Percentiles rank a stretch among this genome's conserved stretches.
phyloP scores from a whole-genome alignment of 306 rosid genomes.

The Rosa rugosa region DNA sequence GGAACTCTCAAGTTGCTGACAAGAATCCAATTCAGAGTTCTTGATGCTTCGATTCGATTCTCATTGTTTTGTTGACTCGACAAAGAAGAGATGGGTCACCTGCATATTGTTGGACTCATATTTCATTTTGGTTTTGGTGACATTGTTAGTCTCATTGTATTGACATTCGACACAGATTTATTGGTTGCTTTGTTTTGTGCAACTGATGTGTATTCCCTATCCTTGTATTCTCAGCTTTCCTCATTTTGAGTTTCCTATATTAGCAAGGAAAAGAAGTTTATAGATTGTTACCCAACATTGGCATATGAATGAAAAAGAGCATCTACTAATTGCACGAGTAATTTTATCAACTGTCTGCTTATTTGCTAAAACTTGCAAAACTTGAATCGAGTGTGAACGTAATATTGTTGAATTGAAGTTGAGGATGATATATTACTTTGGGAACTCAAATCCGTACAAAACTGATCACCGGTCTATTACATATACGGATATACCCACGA shows the following conservation, averaged over 20 bases:
- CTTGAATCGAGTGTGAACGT: background rate
- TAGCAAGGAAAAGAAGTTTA: background rate
- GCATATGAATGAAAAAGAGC: too few relatives aligned
- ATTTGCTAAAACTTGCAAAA: background rate
- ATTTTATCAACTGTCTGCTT: background rate
- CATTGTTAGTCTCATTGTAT: background rate
- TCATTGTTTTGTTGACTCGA: background rate
- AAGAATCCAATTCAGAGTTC: background rate
- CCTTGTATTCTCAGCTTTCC: background rate
- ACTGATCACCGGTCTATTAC: conserved; percentile 36
- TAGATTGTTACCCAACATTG: background rate
- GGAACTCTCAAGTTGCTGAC: conserved; percentile 18
- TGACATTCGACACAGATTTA: background rate
- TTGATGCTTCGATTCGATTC: background rate
- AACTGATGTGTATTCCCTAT: background rate
- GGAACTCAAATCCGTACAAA: conserved; percentile 36
- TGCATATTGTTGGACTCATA: background rate
- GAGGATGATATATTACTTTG: background rate
- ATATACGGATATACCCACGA: conserved; percentile 21
- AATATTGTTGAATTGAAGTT: background rate
- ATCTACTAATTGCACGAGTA: too few relatives aligned
- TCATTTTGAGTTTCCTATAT: background rate
- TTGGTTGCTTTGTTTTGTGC: background rate
- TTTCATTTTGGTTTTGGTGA: background rate
- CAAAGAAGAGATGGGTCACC: background rate